Base-by-base conservation (phyloP, 2,329 filamentous ascomycete genomes). In the Ceratocystis cacaofunesta region DNA sequence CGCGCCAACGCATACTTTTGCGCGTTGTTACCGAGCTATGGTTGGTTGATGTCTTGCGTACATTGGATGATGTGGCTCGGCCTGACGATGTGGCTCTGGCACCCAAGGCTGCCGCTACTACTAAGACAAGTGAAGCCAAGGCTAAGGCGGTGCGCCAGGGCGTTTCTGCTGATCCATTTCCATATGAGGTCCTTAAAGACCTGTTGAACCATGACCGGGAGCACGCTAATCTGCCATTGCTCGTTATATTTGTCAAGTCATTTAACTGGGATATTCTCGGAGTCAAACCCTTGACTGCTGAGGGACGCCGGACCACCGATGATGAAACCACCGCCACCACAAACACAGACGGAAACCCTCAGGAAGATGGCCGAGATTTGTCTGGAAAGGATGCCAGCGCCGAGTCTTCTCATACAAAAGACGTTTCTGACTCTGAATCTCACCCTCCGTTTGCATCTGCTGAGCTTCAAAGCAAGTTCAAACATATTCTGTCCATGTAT, bases 211-310 rank as follows among this genome's bases (percentile, higher is more conserved):
- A 97, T 72, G 94, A 99, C 73, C 85, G 91, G 65, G 92, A 99
- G 70, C 94, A 97, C 72, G 79, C 85, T 65, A 99, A 97, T 72
- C 77, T 99, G 55, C 91, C 94, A 0, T 78, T 99, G 58, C 87
- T 96, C 5, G 94, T 97, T 63, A 82, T 95, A 15, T 99, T 99
- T 72, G 92, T 96, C 70, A 99, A 96, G 77, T 87, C 89, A 19
- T 99, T 97, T 71, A 87, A 88, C 69, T 99, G 92, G 92, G 95
- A 99, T 76, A 84, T 97, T 44, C 77, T 99, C 15, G 94, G 94
- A 1, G 84, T 92, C 30, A 91, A 86, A 71, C 77, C 85, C 36
- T 77, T 83, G 12, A 84, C 84, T 57, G 81, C 85, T 6, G 90
- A 95, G 68, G 85, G 88, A n/a, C 85, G 92, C 66, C 96, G 91